Percentiles rank a stretch among this genome's conserved stretches.
These are phyloP conservation scores for Heliamphora exappendiculata DNA, from an alignment of 148 eudicot genomes.

Conservation along the genomic window DNA sequence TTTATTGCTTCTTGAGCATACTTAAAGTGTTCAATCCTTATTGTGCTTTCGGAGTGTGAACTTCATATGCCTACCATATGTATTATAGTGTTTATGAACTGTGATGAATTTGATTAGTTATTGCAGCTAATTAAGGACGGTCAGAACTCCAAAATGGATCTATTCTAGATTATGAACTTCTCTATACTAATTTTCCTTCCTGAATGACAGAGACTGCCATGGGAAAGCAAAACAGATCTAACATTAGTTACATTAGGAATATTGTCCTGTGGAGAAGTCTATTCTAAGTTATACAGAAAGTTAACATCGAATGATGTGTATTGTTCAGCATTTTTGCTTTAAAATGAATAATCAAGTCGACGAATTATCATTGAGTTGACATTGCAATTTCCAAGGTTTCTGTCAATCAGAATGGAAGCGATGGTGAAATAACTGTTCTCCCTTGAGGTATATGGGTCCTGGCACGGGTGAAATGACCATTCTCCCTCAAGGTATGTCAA, in stretches of 20 bases:
- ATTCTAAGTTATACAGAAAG: too few relatives aligned
- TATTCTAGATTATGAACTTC: background rate
- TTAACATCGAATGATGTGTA: too few relatives aligned
- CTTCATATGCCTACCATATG: background rate
- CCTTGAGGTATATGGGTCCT: too few relatives aligned
- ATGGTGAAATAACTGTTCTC: background rate
- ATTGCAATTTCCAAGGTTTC: background rate
- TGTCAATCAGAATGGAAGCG: background rate
- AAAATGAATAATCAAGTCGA: too few relatives aligned
- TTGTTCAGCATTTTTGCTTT: too few relatives aligned
- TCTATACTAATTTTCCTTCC: too few relatives aligned
- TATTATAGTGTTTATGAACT: background rate
- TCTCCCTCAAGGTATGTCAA: too few relatives aligned
- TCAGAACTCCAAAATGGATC: background rate
- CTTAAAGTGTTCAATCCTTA: background rate
- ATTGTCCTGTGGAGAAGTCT: too few relatives aligned
- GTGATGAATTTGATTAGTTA: background rate
- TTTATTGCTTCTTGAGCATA: background rate
- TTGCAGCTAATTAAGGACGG: background rate
- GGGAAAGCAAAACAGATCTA: too few relatives aligned
- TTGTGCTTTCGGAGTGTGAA: background rate
- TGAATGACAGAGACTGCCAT: too few relatives aligned
- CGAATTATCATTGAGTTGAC: background rate
- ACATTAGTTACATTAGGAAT: too few relatives aligned
- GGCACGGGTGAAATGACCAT: too few relatives aligned